phyloP scores from a whole-genome alignment of 2,329 filamentous ascomycete genomes.

The Albophoma yamanashiensis region DNA sequence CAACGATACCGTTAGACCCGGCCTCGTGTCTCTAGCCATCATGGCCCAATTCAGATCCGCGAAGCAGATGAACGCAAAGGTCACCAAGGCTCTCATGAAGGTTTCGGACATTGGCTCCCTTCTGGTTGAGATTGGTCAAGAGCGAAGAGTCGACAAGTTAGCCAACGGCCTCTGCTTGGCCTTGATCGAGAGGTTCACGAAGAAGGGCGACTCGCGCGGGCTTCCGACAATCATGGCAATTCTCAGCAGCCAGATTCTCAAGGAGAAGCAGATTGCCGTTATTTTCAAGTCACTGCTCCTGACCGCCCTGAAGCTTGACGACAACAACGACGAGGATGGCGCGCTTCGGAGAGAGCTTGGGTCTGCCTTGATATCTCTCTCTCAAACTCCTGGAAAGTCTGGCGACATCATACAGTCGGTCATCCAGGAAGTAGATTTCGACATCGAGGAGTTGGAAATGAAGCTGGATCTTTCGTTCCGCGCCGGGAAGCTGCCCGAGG shows the following conservation, averaged over 20 bases:
- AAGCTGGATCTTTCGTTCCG: constrained; percentile 62
- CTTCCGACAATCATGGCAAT: constrained; percentile 52
- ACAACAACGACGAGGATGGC: constrained; percentile 41
- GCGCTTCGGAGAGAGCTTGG: constrained; percentile 53
- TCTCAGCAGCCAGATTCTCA: constrained; percentile 48
- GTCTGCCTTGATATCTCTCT: constrained; percentile 55
- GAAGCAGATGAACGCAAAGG: constrained; percentile 56
- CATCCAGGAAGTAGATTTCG: constrained; percentile 55
- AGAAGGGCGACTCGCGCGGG: constrained; percentile 45
- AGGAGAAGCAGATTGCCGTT: constrained; percentile 51
- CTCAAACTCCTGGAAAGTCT: constrained; percentile 44
- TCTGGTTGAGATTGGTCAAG: constrained; percentile 50
- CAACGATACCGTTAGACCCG: constrained; percentile 59
- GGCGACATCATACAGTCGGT: constrained; percentile 57
- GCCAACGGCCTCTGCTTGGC: constrained; percentile 62
- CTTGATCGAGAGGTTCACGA: constrained; percentile 49
- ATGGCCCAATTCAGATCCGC: constrained; percentile 70
- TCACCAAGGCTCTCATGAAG: constrained; percentile 59
- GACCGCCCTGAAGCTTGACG: constrained; percentile 46
- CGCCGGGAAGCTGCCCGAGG: constrained; percentile 37
- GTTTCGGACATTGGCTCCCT: constrained; percentile 48
- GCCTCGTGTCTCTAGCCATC: constrained; percentile 69
- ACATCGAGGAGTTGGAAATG: constrained; percentile 66
- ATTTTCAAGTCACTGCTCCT: constrained; percentile 56
- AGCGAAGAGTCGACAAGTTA: constrained; percentile 60